Base-by-base conservation (phyloP, 257 asterid genomes). In the Petunia axillaris region DNA sequence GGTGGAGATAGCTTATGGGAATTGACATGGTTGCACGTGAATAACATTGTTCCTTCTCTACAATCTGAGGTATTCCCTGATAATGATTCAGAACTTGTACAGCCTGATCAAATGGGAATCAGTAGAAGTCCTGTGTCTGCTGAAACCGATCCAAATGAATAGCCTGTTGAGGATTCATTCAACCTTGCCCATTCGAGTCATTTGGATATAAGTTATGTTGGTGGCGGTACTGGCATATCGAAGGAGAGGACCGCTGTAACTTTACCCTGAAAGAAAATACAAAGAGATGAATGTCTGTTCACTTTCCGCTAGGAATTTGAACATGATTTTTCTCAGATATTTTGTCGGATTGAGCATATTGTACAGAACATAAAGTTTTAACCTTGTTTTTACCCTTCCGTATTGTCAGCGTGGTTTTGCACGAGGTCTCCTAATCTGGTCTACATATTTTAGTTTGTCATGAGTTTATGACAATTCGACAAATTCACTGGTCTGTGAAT, bases 1-100 rank as follows among this genome's bases (percentile, higher is more conserved):
- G 97, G 97, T 53, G 96, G 98, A 55, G 98, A 94, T 40, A 93
- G 94, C 77, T 85, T 94, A 63, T 94, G 98, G 98, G 98, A 94
- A 81, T 94, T 90, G 77, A 94, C 98, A 25, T 91, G 98, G 98
- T 82, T 94, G 86, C 97, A 94, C 3, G 97, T 94, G 81, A 92
- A 93, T 65, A 93, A 93, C 81, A 85, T 91, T 46, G 90, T 84
- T 48, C 98, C 98, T 25, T 88, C 97, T 75, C 83, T 94, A 25
- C 94, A 94, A 74, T 88, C 89, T 11, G 95, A 91, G 70, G 79
- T 94, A 81, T 94, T 91, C 81, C 90, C 97, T 0, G 91, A 82
- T 87, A 89, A 86, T 52, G 93, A 89, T 58, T 82, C 85, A 0
- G 93, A 87, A 74, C 81, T 76, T 40, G 60, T 77, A 62, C 81